Percentiles rank a stretch among this genome's conserved stretches.
Conservation (phyloP, 495 filamentous ascomycete species). For the Talaromyces proteolyticus region DNA sequence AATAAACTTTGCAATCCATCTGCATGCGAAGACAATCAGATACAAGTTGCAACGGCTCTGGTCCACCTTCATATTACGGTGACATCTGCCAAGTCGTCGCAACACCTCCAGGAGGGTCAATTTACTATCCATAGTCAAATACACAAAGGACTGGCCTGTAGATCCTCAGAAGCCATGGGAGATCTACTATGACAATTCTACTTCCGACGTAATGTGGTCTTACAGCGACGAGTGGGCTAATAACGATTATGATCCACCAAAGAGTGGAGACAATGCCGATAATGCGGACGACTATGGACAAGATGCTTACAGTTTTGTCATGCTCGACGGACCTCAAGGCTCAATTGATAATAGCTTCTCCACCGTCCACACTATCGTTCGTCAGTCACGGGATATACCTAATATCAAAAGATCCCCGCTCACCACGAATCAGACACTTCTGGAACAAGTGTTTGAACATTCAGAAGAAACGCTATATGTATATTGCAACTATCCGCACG, state of each 20-base stretch:
- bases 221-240: slow-evolving; percentile 8
- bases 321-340: slow-evolving; percentile 25
- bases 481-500: slow-evolving; percentile 19
- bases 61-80: background rate
- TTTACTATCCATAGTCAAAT: slow-evolving; percentile 9
- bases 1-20: background rate
- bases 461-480: slow-evolving; percentile 17
- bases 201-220: background rate
- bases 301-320: slow-evolving; percentile 28
- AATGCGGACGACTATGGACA: slow-evolving; percentile 16
- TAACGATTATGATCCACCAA: slow-evolving; percentile 10
- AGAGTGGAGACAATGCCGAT: slow-evolving; percentile 10
- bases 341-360: slow-evolving; percentile 22
- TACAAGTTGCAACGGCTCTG: slow-evolving; percentile 8
- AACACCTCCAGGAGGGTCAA: background rate
- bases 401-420: slow-evolving; percentile 15
- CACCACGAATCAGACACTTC: slow-evolving; percentile 19
- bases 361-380: slow-evolving; percentile 12
- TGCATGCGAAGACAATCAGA: background rate
- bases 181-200: slow-evolving; percentile 14
- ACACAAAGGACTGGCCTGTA: slow-evolving; percentile 23
- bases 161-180: slow-evolving; percentile 21
- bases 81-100: background rate
- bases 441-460: slow-evolving; percentile 22
- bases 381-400: slow-evolving; percentile 5